Conservation (phyloP, 768 basidiomycete genomes). For the Rhizopogon vulgaris region DNA sequence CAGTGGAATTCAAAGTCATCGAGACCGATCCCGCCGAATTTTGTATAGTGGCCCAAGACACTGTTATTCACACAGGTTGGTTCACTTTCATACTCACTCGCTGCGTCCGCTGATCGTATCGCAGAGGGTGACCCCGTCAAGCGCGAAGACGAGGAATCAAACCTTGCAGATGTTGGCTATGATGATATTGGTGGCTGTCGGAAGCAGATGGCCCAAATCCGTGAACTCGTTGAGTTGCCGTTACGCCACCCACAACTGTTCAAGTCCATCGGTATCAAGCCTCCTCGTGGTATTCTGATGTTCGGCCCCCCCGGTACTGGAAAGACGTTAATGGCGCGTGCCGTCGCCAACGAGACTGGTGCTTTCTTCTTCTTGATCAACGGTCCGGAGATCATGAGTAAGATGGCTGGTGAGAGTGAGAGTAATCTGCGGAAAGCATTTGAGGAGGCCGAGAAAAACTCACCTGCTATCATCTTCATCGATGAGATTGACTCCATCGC, state of each 20-base stretch:
- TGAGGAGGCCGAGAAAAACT: slow-evolving; percentile 99
- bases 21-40: slow-evolving; percentile 98
- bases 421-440: slow-evolving; percentile 97
- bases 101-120: slow-evolving; percentile 4
- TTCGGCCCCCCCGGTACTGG: slow-evolving; percentile 98
- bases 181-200: slow-evolving; percentile 99
- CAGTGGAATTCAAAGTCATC: slow-evolving; percentile 98
- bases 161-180: slow-evolving; percentile 95
- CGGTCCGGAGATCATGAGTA: slow-evolving; percentile 99
- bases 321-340: slow-evolving; percentile 99
- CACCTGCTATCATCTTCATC: slow-evolving; percentile 99
- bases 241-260: slow-evolving; percentile 98
- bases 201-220: slow-evolving; percentile 99
- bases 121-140: slow-evolving; percentile 97
- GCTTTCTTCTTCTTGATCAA: slow-evolving; percentile 99
- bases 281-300: slow-evolving; percentile 97
- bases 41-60: slow-evolving; percentile 99
- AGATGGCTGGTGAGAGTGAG: slow-evolving; percentile 99
- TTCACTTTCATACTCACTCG: background rate
- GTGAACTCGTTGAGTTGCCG: slow-evolving; percentile 97
- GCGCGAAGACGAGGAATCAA: slow-evolving; percentile 97
- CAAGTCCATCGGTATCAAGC: slow-evolving; percentile 99
- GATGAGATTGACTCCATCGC: slow-evolving; percentile 99
- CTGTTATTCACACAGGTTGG: slow-evolving; percentile 87
- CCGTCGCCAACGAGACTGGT: slow-evolving; percentile 98